Conservation (phyloP, 257 asterid species). For the Rhazya stricta region DNA sequence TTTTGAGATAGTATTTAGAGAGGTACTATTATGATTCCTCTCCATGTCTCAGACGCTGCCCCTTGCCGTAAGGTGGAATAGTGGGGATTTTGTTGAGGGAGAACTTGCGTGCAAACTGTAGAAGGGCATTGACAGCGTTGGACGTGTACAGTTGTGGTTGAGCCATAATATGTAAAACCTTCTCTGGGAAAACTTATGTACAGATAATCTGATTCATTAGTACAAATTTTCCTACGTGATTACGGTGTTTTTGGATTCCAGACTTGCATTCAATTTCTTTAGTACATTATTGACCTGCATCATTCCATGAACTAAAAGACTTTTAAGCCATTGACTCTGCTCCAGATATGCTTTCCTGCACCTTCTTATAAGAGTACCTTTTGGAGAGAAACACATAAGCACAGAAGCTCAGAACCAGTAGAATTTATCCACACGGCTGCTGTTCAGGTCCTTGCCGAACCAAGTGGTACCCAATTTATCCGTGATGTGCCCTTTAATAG, state of each 20-base stretch:
- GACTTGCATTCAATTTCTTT: not conserved
- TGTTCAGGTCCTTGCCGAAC: slow-evolving; percentile 26
- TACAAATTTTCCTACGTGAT: not conserved
- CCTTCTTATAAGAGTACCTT: slow-evolving; percentile 19
- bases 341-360: not conserved
- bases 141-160: slow-evolving; percentile 16
- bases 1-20: slow-evolving; percentile 4
- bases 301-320: not conserved
- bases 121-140: not conserved
- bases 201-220: slow-evolving; percentile 4
- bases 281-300: not conserved
- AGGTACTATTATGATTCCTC: not conserved
- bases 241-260: not conserved
- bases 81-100: not conserved
- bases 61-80: not conserved
- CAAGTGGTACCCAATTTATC: slow-evolving; percentile 18
- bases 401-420: slow-evolving; percentile 20
- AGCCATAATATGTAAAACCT: not conserved
- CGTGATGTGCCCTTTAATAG: slow-evolving; percentile 9
- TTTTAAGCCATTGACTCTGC: not conserved
- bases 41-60: not conserved
- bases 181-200: not conserved
- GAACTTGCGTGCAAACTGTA: not conserved
- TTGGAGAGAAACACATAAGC: slow-evolving; percentile 16
- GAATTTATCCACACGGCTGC: slow-evolving; percentile 25